phyloP scores from a whole-genome alignment of 768 basidiomycete species.

The Candolleomyces aberdarensis region DNA sequence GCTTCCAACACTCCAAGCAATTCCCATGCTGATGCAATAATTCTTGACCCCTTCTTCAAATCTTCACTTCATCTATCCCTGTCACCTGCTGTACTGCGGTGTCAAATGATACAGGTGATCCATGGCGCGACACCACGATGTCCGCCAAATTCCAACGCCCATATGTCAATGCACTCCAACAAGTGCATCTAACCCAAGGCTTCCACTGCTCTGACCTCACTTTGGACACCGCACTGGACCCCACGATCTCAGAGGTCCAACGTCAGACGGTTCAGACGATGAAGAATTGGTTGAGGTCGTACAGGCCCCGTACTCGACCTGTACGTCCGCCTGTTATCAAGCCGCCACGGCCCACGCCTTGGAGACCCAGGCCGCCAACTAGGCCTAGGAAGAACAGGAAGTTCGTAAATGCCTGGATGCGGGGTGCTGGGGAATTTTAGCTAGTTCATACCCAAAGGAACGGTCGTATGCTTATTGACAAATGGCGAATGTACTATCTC shows the following conservation, averaged over 20 bases:
- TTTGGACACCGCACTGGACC: conserved; percentile 39
- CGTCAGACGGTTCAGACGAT: conserved; percentile 48
- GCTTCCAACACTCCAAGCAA: no score
- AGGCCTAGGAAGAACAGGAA: background rate
- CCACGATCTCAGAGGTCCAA: conserved; percentile 54
- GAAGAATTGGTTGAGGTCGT: conserved; percentile 46
- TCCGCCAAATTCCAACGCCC: conserved; percentile 50
- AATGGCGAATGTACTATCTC: no score
- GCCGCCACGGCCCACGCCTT: background rate
- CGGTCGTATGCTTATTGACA: no score
- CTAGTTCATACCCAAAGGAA: background rate
- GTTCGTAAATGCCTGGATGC: background rate
- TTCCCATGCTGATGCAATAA: background rate
- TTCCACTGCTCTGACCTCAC: conserved; percentile 69
- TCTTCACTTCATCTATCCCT: background rate
- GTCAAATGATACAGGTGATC: conserved; percentile 47
- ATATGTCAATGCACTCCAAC: conserved; percentile 48
- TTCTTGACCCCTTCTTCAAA: background rate
- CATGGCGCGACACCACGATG: conserved; percentile 68
- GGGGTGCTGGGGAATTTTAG: background rate
- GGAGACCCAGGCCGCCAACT: background rate
- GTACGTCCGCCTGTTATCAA: background rate
- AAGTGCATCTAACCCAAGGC: conserved; percentile 56
- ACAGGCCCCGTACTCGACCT: background rate
- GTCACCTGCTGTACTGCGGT: no score